These are phyloP conservation scores for Aureobasidium pullulans DNA, from an alignment of 2,329 filamentous ascomycete species.

Conservation along the genomic window DNA sequence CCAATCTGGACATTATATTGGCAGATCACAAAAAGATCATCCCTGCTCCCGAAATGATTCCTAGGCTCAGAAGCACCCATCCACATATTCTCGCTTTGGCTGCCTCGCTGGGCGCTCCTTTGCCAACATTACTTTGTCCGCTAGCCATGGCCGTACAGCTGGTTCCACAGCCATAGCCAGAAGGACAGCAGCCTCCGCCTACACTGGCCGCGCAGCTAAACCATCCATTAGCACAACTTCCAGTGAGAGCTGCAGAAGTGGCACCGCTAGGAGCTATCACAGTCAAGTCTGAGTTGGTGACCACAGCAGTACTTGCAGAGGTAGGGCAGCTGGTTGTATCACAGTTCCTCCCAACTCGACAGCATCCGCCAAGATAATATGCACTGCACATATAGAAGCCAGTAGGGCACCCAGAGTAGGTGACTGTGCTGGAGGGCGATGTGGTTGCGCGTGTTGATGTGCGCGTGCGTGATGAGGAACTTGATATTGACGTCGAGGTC, in stretches of 20 bases:
- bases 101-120: conserved; percentile 33
- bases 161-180: conserved; percentile 65
- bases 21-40: conserved; percentile 31
- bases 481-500: conserved; percentile 14
- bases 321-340: conserved; percentile 70
- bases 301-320: conserved; percentile 53
- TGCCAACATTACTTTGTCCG: conserved; percentile 48
- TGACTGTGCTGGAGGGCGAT: conserved; percentile 14
- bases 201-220: conserved; percentile 58
- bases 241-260: conserved; percentile 13
- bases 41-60: conserved; percentile 27
- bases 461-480: conserved; percentile 1
- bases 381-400: conserved; percentile 90
- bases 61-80: conserved; percentile 26
- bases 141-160: conserved; percentile 57
- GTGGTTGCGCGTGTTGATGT: conserved; percentile 16
- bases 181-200: conserved; percentile 77
- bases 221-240: conserved; percentile 72
- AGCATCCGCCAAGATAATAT: conserved; percentile 74
- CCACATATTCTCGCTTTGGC: conserved; percentile 21
- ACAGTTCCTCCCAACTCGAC: conserved; percentile 79
- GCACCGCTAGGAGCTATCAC: conserved; percentile 42
- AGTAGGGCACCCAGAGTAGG: conserved; percentile 58
- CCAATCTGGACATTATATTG: background rate
- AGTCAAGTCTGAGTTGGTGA: conserved; percentile 59